Evolutionary conservation across 2,329 filamentous ascomycete species (phyloP).

Genomic region (Ophiostoma angusticollis): DNA sequence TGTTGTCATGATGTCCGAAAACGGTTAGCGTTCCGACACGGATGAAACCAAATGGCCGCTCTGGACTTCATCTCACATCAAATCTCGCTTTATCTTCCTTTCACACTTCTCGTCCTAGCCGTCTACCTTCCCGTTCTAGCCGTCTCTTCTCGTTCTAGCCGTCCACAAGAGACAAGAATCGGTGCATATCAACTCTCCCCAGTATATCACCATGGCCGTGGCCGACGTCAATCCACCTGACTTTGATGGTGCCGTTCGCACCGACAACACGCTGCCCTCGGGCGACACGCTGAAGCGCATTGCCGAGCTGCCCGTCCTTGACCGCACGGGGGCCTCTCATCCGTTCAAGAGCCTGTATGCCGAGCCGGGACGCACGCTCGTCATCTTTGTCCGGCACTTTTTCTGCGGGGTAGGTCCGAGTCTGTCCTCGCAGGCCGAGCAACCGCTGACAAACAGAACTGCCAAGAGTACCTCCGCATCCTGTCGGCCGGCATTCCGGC

Average conservation of each 20-base stretch:
- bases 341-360: constrained; percentile 52
- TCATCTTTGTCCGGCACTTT: constrained; percentile 69
- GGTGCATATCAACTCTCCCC: too few species aligned
- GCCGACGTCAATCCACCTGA: constrained; percentile 25
- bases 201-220: constrained; percentile 1
- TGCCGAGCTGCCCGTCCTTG: constrained; percentile 45
- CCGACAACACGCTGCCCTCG: constrained; percentile 42
- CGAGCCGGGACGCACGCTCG: constrained; percentile 43
- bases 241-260: constrained; percentile 43
- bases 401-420: constrained; percentile 55
- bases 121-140: too few species aligned
- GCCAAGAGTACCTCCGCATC: constrained; percentile 59
- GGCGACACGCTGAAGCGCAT: constrained; percentile 35
- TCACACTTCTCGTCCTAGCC: too few species aligned
- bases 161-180: too few species aligned
- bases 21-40: constrained; percentile 4
- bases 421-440: not conserved
- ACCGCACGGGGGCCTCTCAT: constrained; percentile 44
- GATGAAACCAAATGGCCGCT: constrained; percentile 7
- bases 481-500: constrained; percentile 46
- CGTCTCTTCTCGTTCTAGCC: too few species aligned
- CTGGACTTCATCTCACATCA: too few species aligned
- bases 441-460: constrained; percentile 40
- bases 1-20: too few species aligned
- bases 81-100: too few species aligned